phyloP scores from a whole-genome alignment of 352 stramenopile species.

The Detonula confervacea region DNA sequence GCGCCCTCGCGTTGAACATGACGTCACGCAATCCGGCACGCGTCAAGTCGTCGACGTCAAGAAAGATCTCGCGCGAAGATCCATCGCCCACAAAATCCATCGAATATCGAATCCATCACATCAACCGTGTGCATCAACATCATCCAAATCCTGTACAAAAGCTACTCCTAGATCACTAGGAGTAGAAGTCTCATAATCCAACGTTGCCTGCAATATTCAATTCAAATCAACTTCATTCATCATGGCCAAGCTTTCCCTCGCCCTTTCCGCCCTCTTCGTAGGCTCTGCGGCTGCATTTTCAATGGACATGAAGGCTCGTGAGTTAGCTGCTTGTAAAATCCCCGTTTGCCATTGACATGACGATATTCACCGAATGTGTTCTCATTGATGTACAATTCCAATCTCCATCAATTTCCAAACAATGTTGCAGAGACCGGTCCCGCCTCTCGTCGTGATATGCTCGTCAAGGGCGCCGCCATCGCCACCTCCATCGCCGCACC shows the following conservation, averaged over 20 bases:
- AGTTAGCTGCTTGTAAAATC: too few species aligned
- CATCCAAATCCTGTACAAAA: slow-evolving; percentile 21
- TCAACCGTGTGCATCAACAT: neutral
- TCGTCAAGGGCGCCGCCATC: slow-evolving; percentile 60
- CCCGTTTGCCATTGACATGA: too few species aligned
- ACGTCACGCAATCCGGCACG: neutral
- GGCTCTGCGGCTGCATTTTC: slow-evolving; percentile 61
- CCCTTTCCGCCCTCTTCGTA: slow-evolving; percentile 55
- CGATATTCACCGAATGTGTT: neutral
- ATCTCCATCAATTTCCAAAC: slow-evolving; percentile 7
- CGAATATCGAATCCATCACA: neutral
- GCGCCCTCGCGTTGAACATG: too few species aligned
- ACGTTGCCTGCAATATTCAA: too few species aligned
- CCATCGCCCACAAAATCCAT: neutral
- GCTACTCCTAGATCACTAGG: too few species aligned
- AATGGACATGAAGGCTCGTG: slow-evolving; percentile 72
- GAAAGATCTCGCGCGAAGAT: too few species aligned
- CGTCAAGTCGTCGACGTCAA: neutral
- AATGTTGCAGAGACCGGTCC: slow-evolving; percentile 27
- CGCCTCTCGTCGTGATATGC: slow-evolving; percentile 61
- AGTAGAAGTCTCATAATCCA: too few species aligned
- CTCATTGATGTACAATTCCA: slow-evolving; percentile 14
- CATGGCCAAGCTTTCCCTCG: slow-evolving; percentile 65
- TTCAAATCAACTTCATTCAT: too few species aligned
- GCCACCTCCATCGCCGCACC: slow-evolving; percentile 43